Conservation (phyloP, 495 filamentous ascomycete species). For the Glarea lozoyensis region DNA sequence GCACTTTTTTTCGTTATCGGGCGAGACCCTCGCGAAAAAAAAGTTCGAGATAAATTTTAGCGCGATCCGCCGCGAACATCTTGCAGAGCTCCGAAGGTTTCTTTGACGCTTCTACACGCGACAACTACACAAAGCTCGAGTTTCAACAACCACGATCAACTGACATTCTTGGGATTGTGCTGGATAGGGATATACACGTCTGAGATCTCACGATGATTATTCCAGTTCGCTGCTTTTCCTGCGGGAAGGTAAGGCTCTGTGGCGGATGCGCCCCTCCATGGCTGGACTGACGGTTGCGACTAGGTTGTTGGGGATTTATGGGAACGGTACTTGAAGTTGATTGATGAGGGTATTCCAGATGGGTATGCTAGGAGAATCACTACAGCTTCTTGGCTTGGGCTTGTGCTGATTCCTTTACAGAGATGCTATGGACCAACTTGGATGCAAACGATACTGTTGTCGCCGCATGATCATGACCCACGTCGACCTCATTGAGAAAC, state of each 20-base stretch:
- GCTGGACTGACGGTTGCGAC: slow-evolving; percentile 10
- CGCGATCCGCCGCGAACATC: slow-evolving; percentile 10
- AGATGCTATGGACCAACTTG: slow-evolving; percentile 88
- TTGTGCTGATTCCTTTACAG: slow-evolving; percentile 30
- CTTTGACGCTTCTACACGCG: slow-evolving; percentile 5
- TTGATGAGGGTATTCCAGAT: slow-evolving; percentile 68
- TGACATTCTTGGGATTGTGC: too few relatives aligned
- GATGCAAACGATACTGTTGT: slow-evolving; percentile 94
- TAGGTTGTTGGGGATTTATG: slow-evolving; percentile 95
- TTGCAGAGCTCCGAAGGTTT: slow-evolving; percentile 5
- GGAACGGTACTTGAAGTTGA: slow-evolving; percentile 82
- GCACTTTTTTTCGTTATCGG: slow-evolving; percentile 10
- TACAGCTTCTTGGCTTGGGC: slow-evolving; percentile 3
- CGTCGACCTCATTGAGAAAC: slow-evolving; percentile 96
- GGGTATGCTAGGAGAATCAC: slow-evolving; percentile 46
- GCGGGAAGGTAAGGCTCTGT: slow-evolving; percentile 68
- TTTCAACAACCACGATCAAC: too few relatives aligned
- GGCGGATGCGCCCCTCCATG: neutral
- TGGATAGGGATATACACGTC: too few relatives aligned
- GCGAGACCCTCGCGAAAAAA: neutral
- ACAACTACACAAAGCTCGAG: too few relatives aligned
- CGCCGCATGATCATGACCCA: slow-evolving; percentile 99
- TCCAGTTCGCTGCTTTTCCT: slow-evolving; percentile 95
- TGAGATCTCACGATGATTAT: slow-evolving; percentile 72
- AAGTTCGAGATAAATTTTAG: slow-evolving; percentile 10